phyloP scores from a whole-genome alignment of 352 stramenopile genomes.

The Ochromonadaceae sp. region DNA sequence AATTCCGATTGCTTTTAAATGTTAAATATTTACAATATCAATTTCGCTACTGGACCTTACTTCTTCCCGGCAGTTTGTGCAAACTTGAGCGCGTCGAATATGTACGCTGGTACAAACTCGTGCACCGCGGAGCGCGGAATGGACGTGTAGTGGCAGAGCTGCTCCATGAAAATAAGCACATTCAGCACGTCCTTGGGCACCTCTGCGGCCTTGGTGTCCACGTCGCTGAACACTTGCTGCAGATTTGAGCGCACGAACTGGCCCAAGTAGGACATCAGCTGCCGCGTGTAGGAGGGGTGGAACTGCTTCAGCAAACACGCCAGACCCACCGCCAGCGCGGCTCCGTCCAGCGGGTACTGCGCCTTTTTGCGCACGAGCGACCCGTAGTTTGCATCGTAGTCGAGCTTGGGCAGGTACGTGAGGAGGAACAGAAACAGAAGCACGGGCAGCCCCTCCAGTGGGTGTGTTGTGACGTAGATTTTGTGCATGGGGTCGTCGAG shows the following conservation, averaged over 20 bases:
- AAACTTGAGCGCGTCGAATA: constrained; percentile 61
- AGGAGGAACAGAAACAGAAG: constrained; percentile 78
- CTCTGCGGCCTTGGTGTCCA: constrained; percentile 42
- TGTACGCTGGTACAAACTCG: constrained; percentile 58
- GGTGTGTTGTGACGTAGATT: constrained; percentile 80
- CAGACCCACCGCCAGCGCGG: constrained; percentile 68
- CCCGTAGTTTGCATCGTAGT: constrained; percentile 49
- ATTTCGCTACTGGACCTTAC: too few relatives aligned
- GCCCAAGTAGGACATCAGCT: constrained; percentile 72
- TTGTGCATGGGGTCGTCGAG: constrained; percentile 76
- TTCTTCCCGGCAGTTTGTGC: too few relatives aligned
- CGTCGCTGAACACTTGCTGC: constrained; percentile 34
- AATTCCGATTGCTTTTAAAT: too few relatives aligned
- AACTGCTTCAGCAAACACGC: constrained; percentile 83
- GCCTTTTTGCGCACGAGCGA: constrained; percentile 56
- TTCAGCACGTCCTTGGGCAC: constrained; percentile 49
- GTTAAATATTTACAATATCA: too few relatives aligned
- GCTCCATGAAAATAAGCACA: constrained; percentile 66
- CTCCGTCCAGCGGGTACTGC: constrained; percentile 76
- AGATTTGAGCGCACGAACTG: constrained; percentile 69
- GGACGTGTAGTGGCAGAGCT: constrained; percentile 61
- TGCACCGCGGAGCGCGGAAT: constrained; percentile 51
- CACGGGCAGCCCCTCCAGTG: constrained; percentile 65
- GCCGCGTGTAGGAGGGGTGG: constrained; percentile 76
- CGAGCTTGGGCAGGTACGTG: constrained; percentile 65